Conservation (phyloP, 345 rosid species). For the Excoecaria cochinchinensis region DNA sequence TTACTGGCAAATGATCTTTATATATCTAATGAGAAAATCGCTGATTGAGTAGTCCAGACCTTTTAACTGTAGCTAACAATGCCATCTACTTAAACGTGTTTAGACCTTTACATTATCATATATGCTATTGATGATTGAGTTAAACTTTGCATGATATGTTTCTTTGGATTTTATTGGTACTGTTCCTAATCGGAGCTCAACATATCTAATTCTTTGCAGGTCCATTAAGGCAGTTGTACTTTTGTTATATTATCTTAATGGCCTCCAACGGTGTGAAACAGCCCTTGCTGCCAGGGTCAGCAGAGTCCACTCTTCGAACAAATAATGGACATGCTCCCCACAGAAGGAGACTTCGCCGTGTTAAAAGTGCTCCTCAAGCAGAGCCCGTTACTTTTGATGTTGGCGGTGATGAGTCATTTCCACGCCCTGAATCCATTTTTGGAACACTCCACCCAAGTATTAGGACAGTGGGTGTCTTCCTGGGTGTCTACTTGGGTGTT, state of each 20-base stretch:
- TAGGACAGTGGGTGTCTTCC: constrained; percentile 36
- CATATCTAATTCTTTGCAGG: constrained; percentile 22
- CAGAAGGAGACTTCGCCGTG: constrained; percentile 52
- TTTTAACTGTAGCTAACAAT: neutral
- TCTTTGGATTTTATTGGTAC: neutral
- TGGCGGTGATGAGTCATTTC: constrained; percentile 20
- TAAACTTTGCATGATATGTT: neutral
- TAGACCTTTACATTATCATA: neutral
- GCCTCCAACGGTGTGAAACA: constrained; percentile 41
- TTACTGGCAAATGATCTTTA: neutral
- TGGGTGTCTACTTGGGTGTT: constrained; percentile 49
- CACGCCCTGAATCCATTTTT: constrained; percentile 35
- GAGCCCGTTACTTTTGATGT: constrained; percentile 35
- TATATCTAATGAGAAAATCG: neutral
- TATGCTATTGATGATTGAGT: neutral
- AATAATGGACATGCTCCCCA: constrained; percentile 22
- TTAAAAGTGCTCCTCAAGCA: constrained; percentile 69
- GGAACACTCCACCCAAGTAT: constrained; percentile 47
- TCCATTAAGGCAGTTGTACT: constrained; percentile 3
- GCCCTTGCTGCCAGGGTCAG: constrained; percentile 47
- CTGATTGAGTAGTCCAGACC: neutral
- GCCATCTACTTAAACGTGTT: neutral
- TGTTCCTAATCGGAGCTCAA: neutral
- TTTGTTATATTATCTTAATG: constrained; percentile 37
- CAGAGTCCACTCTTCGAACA: constrained; percentile 28